These are phyloP conservation scores for Reticulascus tulasneorum DNA, from an alignment of 2,329 filamentous ascomycete species.

Conservation along the genomic window DNA sequence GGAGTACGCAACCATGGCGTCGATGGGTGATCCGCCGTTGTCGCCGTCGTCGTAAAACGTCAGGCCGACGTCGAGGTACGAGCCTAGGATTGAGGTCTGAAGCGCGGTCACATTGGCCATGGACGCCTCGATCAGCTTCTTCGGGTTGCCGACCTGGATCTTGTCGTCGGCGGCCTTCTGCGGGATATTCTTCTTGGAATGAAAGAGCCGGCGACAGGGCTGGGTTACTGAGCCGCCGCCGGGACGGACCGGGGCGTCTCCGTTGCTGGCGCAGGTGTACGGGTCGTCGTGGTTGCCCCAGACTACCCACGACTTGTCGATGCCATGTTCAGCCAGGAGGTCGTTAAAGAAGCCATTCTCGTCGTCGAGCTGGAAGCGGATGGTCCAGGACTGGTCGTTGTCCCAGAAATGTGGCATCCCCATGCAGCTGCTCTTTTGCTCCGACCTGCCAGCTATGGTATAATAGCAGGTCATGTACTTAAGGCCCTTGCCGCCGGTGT, in stretches of 20 bases:
- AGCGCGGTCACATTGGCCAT: background rate
- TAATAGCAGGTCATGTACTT: no score
- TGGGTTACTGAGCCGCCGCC: no score
- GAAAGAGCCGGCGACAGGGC: no score
- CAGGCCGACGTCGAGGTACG: slow-evolving; percentile 1
- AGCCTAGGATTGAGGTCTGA: background rate
- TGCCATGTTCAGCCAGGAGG: background rate
- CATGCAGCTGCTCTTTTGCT: no score
- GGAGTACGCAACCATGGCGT: slow-evolving; percentile 1
- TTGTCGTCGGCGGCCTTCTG: slow-evolving; percentile 1
- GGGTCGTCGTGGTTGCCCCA: background rate
- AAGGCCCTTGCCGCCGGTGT: no score
- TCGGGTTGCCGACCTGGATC: slow-evolving; percentile 5
- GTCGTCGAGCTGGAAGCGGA: slow-evolving; percentile 1
- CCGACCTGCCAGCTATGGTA: no score
- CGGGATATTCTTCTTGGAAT: background rate
- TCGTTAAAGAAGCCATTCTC: slow-evolving; percentile 1
- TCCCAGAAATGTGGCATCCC: no score
- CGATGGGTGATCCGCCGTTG: no score
- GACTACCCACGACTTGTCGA: background rate
- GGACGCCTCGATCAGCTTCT: slow-evolving; percentile 4
- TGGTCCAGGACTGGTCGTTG: no score
- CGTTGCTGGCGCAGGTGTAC: no score
- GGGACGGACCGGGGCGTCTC: no score
- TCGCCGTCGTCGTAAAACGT: slow-evolving; percentile 4